Base-by-base conservation (phyloP, 257 asterid genomes). In the Datura wrightii region DNA sequence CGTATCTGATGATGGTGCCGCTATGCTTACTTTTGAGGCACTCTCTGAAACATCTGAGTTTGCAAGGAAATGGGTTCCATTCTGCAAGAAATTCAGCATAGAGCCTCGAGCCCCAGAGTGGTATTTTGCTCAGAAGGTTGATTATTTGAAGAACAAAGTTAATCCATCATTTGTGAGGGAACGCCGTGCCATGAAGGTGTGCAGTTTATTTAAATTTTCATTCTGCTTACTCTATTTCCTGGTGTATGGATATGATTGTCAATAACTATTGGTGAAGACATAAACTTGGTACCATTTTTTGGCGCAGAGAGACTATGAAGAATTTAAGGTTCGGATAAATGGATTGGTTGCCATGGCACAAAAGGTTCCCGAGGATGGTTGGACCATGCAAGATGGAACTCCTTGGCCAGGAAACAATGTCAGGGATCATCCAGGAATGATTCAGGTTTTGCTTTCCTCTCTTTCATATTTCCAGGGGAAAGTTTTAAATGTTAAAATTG, bases 101-200 rank as follows among this genome's bases (percentile, higher is more conserved):
- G 99, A 95, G 90, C 99, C 99, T 60, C 93, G 97, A 36, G 98
- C 97, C 56, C 99, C 99, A 0, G 99, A 95, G 83, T 93, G 93
- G 92, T 95, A 95, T 86, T 95, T 95, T 83, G 95, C 94, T 83
- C 93, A 86, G 86, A 95, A 92, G 87, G 92, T 94, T 19, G 98
- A 95, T 88, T 95, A 95, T 85, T 88, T 94, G 90, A 94, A 87
- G 84, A 94, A 95, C 89, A 95, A 94, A 83, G 91, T 93, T 5
- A 91, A 95, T 71, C 94, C 99, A 2, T 82, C 89, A 13, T 95
- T 95, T 86, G 98, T 94, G 85, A 91, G 94, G 91, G 98, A 95
- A 89, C 98, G 99, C 5, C 96, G 99, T 60, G 95, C 97, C 70
- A 95, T 95, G 93, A 95, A 95, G 99, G 97, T 92, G 71, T n/a